Evolutionary conservation across 495 filamentous ascomycete genomes (phyloP), one percentile per base, ranked within the genome.

Genomic region (Aspergillus baeticus): DNA sequence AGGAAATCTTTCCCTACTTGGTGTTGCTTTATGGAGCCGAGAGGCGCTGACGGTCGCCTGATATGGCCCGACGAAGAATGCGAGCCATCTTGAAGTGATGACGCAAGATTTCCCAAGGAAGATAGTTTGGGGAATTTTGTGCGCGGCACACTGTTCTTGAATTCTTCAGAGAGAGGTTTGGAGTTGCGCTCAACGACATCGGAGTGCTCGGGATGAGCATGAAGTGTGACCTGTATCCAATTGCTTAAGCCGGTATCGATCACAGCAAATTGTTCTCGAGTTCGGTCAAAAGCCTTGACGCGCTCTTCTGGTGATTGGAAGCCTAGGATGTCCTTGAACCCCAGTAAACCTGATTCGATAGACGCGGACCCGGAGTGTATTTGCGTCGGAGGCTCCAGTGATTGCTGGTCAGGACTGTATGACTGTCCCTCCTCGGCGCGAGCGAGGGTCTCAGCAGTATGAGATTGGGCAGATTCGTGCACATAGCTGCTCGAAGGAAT

Each of bases 1-100:
- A 96, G 75, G 4, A 96, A 70, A 51, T 94, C 91, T 67, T 96
- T 96, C 61, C 92, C 86, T 49, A 90, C 73, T 43, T 72, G 70
- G 23, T 31, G 3, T 55, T 73, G 70, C 51, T 69, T 69, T 52
- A 73, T 71, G 2, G 69, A 68, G 34, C 72, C 72, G 23, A 76
- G 65, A 29, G 61, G 69, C 8, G 62, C 71, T 18, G 71, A 77
- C 1, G 72, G 66, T 20, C 67, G 72, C 50, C 73, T 54, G 2
- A 61, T 59, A 54, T 72, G 71, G 36, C 69, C 71, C 41, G 69
- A 59, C 26, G 57, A 61, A 5, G 65, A 58, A 3, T 77, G 67
- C 17, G 72, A 64, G 38, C 64, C 68, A 55, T 85, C 82, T 22
- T 77, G 74, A 52, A 80, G 77, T 39, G 77, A 50, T 21, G 64